A percentile compares a stretch with the other conserved stretches of the same genome.
These are phyloP conservation scores for Macrocybe gigantea DNA, from an alignment of 768 basidiomycete species.

Conservation along the genomic window DNA sequence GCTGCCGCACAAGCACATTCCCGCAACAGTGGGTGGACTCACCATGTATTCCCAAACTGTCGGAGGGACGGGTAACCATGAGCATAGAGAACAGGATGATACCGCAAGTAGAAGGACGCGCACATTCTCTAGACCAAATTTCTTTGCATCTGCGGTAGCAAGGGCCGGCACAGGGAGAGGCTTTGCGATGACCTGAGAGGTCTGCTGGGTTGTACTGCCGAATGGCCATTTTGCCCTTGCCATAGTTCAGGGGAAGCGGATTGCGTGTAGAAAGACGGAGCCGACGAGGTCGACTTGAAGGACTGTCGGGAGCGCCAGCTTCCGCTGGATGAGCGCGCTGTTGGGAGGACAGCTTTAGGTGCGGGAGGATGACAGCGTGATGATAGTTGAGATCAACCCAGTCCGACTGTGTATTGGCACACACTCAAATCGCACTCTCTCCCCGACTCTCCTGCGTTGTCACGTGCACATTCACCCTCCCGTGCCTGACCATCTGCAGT, in stretches of 20 bases:
- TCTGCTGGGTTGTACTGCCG: slow-evolving; percentile 14
- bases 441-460: no score
- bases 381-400: no score
- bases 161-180: slow-evolving; percentile 27
- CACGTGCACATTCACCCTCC: no score
- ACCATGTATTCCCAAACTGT: slow-evolving; percentile 98
- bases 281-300: no score
- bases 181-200: slow-evolving; percentile 19
- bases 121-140: slow-evolving; percentile 97
- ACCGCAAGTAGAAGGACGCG: slow-evolving; percentile 25
- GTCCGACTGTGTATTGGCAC: no score
- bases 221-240: slow-evolving; percentile 34
- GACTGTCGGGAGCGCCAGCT: no score
- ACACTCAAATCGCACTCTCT: no score
- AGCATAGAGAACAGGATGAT: neutral
- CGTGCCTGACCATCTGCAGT: no score
- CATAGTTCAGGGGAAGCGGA: slow-evolving; percentile 9
- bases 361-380: no score
- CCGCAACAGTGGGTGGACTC: slow-evolving; percentile 12
- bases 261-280: no score
- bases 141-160: slow-evolving; percentile 70
- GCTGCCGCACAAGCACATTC: slow-evolving; percentile 8
- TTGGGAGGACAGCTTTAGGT: no score
- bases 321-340: no score
- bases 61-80: slow-evolving; percentile 5